Conservation (phyloP, 1,139 yeast species). For the Nakaseomyces sp. region DNA sequence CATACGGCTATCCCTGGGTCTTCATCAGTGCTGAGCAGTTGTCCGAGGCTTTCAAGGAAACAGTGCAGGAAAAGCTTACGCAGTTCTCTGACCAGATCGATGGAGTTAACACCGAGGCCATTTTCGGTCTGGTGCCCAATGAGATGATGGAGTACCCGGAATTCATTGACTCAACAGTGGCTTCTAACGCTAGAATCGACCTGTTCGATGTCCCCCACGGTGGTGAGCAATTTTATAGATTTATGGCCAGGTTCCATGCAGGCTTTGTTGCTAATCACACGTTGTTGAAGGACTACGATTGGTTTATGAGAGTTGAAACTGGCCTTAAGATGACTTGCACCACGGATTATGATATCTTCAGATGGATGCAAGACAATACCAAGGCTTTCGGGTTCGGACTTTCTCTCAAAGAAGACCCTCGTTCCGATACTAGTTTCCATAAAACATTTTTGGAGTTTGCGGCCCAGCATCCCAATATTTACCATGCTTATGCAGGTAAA, state of each 20-base stretch:
- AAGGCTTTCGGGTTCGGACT: conserved; percentile 71
- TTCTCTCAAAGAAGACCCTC: conserved; percentile 70
- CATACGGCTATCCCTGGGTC: conserved; percentile 64
- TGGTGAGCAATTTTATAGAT: conserved; percentile 55
- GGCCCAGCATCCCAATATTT: conserved; percentile 41
- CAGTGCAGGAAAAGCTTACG: conserved; percentile 6
- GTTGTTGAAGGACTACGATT: conserved; percentile 59
- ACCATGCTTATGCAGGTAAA: neutral
- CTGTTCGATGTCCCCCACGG: conserved; percentile 55
- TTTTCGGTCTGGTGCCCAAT: conserved; percentile 12
- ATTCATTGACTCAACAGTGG: conserved; percentile 50
- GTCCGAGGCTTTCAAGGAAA: conserved; percentile 37
- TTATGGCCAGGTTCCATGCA: conserved; percentile 84
- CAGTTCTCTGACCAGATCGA: neutral
- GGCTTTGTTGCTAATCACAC: conserved; percentile 82
- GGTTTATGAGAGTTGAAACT: conserved; percentile 95
- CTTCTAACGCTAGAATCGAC: conserved; percentile 42
- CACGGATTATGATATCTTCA: conserved; percentile 69
- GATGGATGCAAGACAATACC: conserved; percentile 66
- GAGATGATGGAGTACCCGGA: conserved; percentile 51
- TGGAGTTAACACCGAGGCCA: conserved; percentile 7
- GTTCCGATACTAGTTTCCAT: conserved; percentile 74
- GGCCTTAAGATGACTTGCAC: conserved; percentile 70
- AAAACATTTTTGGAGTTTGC: conserved; percentile 58
- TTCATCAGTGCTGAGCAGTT: conserved; percentile 53